Conservation (phyloP, 2,329 filamentous ascomycete species). For the Microsporum audouinii region DNA sequence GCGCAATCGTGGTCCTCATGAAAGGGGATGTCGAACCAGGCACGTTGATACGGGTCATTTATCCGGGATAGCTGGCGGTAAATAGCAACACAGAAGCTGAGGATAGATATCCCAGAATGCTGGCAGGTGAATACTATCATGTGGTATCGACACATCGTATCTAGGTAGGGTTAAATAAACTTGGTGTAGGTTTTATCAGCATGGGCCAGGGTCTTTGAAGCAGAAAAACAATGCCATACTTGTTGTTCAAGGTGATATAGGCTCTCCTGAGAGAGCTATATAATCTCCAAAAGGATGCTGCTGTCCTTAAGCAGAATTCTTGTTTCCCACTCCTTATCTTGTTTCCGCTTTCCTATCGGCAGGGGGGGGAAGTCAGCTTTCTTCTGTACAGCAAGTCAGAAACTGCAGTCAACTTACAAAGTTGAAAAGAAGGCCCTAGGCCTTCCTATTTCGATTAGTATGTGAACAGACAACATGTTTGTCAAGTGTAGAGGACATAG, state of each 20-base stretch:
- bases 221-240: background rate
- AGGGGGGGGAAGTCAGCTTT: too few relatives aligned
- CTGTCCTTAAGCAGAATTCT: too few relatives aligned
- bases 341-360: too few relatives aligned
- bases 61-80: slow-evolving; percentile 22
- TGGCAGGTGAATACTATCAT: slow-evolving; percentile 19
- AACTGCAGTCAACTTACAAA: too few relatives aligned
- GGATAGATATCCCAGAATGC: slow-evolving; percentile 18
- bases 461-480: too few relatives aligned
- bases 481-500: background rate
- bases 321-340: too few relatives aligned
- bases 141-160: slow-evolving; percentile 23
- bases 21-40: slow-evolving; percentile 12
- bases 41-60: slow-evolving; percentile 19
- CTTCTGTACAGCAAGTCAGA: too few relatives aligned
- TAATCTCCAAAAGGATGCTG: too few relatives aligned
- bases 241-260: too few relatives aligned
- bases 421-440: too few relatives aligned
- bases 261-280: too few relatives aligned
- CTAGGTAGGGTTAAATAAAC: background rate
- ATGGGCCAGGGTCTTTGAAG: background rate
- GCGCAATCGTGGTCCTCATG: slow-evolving; percentile 8
- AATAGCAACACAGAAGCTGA: slow-evolving; percentile 18
- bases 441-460: too few relatives aligned
- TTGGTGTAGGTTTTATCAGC: background rate